Evolutionary conservation across 2,329 filamentous ascomycete species (phyloP).

Genomic region (Pleoardoris graminearum): DNA sequence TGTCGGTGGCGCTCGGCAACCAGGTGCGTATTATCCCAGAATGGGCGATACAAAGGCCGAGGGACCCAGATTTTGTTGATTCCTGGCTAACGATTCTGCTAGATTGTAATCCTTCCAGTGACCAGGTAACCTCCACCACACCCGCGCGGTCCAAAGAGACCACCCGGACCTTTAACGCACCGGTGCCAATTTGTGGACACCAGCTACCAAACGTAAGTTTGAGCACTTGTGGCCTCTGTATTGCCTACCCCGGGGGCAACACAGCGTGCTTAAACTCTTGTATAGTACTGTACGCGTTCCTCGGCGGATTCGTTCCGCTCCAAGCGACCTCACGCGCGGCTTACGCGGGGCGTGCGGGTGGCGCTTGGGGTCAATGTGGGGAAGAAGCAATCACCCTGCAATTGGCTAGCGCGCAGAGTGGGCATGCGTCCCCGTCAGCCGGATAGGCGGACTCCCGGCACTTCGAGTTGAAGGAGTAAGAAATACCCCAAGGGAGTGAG

Average conservation of each 20-base stretch:
- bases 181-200: neutral
- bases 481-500: neutral
- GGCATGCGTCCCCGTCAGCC: neutral
- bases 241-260: neutral
- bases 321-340: neutral
- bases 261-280: neutral
- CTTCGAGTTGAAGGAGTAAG: slow-evolving; percentile 1
- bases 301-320: slow-evolving; percentile 12
- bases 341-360: slow-evolving; percentile 18
- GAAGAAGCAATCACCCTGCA: slow-evolving; percentile 12
- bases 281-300: neutral
- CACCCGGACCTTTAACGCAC: neutral
- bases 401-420: slow-evolving; percentile 13
- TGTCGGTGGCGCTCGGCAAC: slow-evolving; percentile 44
- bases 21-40: slow-evolving; percentile 30
- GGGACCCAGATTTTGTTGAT: neutral
- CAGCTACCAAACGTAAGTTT: neutral
- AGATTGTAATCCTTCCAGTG: slow-evolving; percentile 43
- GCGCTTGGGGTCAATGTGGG: slow-evolving; percentile 26
- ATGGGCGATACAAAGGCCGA: neutral
- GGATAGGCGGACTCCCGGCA: slow-evolving; percentile 9
- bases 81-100: slow-evolving; percentile 3
- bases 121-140: slow-evolving; percentile 24
- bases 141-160: too few species aligned
- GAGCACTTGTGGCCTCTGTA: neutral